A percentile compares a stretch with the other conserved stretches of the same genome.
Evolutionary conservation across 2,329 filamentous ascomycete species (phyloP).

Genomic region (Fusarium succisae): DNA sequence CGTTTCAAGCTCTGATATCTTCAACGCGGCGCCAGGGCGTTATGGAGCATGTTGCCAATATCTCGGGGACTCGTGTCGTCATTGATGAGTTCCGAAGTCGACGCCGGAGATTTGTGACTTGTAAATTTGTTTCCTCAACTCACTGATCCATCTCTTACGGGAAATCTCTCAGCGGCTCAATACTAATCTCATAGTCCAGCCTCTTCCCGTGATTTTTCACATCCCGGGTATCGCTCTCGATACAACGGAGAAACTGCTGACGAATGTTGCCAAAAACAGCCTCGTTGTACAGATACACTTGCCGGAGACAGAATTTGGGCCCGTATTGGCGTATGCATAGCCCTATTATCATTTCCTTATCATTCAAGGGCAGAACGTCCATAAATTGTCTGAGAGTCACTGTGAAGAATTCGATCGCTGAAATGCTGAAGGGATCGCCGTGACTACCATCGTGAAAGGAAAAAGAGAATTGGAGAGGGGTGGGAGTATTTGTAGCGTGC

Average conservation of each 20-base stretch:
- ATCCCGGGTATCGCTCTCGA: constrained; percentile 4
- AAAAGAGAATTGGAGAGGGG: constrained; percentile 5
- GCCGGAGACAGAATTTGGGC: background rate
- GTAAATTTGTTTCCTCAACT: background rate
- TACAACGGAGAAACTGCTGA: background rate
- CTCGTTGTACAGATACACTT: constrained; percentile 27
- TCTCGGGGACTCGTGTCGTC: constrained; percentile 19
- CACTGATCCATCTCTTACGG: background rate
- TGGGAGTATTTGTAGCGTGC: background rate
- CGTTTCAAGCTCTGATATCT: constrained; percentile 44
- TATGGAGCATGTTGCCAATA: constrained; percentile 43
- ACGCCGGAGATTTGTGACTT: constrained; percentile 42
- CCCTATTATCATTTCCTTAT: constrained; percentile 13
- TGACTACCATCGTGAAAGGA: background rate
- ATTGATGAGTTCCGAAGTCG: constrained; percentile 45
- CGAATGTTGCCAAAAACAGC: constrained; percentile 11
- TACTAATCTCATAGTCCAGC: constrained; percentile 24
- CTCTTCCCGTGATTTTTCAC: background rate
- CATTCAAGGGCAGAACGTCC: constrained; percentile 1
- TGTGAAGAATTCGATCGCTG: background rate
- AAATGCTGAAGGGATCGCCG: background rate
- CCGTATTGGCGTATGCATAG: constrained; percentile 9
- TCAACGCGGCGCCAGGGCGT: constrained; percentile 36
- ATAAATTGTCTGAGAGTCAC: constrained; percentile 16
- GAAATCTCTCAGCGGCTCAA: constrained; percentile 2